Conservation (phyloP, 768 basidiomycete genomes). For the Macrolepiota fuliginosa region DNA sequence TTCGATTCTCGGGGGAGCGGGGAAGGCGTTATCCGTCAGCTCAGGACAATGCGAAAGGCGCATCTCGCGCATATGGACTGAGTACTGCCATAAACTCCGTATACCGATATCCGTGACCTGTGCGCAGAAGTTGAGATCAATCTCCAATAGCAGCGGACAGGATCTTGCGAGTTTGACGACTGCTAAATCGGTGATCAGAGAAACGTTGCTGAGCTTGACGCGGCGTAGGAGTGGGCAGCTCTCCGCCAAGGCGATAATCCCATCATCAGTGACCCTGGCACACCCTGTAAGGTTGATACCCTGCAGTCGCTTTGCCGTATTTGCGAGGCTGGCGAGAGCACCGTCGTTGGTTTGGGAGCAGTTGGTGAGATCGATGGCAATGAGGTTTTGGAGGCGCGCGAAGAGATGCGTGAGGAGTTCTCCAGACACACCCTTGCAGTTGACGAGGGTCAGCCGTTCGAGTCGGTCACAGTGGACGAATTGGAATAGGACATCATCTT, state of each 20-base stretch:
- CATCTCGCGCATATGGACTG: slow-evolving; percentile 86
- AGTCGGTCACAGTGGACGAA: slow-evolving; percentile 75
- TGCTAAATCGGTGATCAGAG: slow-evolving; percentile 70
- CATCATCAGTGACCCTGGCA: slow-evolving; percentile 72
- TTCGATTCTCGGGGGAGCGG: slow-evolving; percentile 55
- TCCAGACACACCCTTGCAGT: slow-evolving; percentile 68
- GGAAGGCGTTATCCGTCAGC: slow-evolving; percentile 85
- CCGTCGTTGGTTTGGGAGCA: slow-evolving; percentile 68
- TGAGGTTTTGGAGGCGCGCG: slow-evolving; percentile 68
- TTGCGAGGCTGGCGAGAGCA: slow-evolving; percentile 70
- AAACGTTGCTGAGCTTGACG: slow-evolving; percentile 84
- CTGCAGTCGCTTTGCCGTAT: slow-evolving; percentile 71
- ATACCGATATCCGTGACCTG: slow-evolving; percentile 74
- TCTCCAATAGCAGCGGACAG: slow-evolving; percentile 88
- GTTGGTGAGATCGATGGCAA: slow-evolving; percentile 82
- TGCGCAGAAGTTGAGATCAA: slow-evolving; percentile 87
- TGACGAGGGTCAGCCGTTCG: slow-evolving; percentile 86
- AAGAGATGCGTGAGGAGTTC: slow-evolving; percentile 63
- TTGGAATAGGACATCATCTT: slow-evolving; percentile 69
- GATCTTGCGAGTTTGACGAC: slow-evolving; percentile 72
- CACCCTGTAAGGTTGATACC: slow-evolving; percentile 92
- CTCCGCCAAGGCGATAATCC: slow-evolving; percentile 71
- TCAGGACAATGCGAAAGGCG: slow-evolving; percentile 75
- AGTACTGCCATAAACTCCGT: slow-evolving; percentile 81
- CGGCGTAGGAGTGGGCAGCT: slow-evolving; percentile 79